Percentiles rank a stretch among this genome's conserved stretches.
Conservation (phyloP, 306 rosid genomes). For the Heteromeles arbutifolia region DNA sequence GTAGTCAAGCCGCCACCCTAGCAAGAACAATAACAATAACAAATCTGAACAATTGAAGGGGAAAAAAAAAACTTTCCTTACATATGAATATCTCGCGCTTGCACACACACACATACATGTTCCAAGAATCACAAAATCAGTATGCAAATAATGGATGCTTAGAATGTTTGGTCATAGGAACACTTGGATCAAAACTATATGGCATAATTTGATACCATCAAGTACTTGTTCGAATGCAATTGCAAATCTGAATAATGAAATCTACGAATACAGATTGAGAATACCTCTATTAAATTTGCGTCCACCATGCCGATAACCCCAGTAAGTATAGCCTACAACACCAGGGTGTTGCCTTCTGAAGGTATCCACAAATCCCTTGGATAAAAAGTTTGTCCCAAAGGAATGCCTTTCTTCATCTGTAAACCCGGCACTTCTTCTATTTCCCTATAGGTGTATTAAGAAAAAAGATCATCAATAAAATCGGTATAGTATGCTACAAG, state of each 20-base stretch:
- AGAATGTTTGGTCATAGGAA: background rate
- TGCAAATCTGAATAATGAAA: background rate
- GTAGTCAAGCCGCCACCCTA: conserved; percentile 97
- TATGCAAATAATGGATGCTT: background rate
- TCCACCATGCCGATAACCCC: conserved; percentile 86
- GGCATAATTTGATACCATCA: too few species aligned
- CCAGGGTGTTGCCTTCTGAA: conserved; percentile 82
- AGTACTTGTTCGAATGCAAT: background rate
- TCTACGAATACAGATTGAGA: background rate
- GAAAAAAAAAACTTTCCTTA: background rate
- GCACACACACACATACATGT: background rate
- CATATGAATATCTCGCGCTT: background rate
- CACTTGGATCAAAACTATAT: background rate
- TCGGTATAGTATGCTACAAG: background rate
- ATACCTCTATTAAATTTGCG: conserved; percentile 82
- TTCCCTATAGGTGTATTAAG: conserved; percentile 48
- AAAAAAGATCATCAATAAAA: background rate
- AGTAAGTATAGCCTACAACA: conserved; percentile 84
- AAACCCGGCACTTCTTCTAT: conserved; percentile 89
- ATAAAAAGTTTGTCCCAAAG: conserved; percentile 64
- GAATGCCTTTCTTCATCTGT: conserved; percentile 88
- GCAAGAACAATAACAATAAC: too few species aligned
- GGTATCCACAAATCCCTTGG: conserved; percentile 82
- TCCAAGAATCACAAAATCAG: background rate
- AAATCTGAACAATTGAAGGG: background rate